Percentiles rank a stretch among this genome's conserved stretches.
Conservation (phyloP, 2,329 filamentous ascomycete genomes). For the Cordyceps pruinosa region DNA sequence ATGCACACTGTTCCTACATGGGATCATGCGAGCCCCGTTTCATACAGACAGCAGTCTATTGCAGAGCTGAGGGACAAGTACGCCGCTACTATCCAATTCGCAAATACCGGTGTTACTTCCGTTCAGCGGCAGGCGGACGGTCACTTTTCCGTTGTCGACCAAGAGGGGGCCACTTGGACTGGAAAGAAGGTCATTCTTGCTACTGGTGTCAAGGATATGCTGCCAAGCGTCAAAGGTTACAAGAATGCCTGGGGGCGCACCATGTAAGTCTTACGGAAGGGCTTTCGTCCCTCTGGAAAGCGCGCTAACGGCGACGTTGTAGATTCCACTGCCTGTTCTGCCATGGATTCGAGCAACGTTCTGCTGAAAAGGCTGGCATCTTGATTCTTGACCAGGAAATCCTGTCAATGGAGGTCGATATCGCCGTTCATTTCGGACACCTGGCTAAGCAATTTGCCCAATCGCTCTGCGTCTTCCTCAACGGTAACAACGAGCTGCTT, state of each 20-base stretch:
- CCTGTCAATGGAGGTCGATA: too few relatives aligned
- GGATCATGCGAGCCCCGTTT: slow-evolving; percentile 22
- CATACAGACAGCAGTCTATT: slow-evolving; percentile 19
- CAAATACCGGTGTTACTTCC: neutral
- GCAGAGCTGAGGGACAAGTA: slow-evolving; percentile 16
- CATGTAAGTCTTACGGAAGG: slow-evolving; percentile 37
- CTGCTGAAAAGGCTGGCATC: too few relatives aligned
- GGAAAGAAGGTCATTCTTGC: slow-evolving; percentile 46
- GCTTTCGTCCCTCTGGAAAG: too few relatives aligned
- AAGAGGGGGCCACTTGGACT: slow-evolving; percentile 29
- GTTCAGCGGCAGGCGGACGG: slow-evolving; percentile 15
- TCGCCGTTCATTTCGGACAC: too few relatives aligned
- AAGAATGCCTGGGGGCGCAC: slow-evolving; percentile 40
- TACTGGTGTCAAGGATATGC: slow-evolving; percentile 39
- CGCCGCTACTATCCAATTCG: neutral
- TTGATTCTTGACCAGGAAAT: too few relatives aligned
- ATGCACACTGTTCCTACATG: slow-evolving; percentile 33
- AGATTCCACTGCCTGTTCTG: slow-evolving; percentile 49
- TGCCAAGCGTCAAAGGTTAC: slow-evolving; percentile 39
- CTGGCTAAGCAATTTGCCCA: too few relatives aligned
- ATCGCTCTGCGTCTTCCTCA: too few relatives aligned
- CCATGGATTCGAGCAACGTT: slow-evolving; percentile 45
- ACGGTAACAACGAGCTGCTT: too few relatives aligned
- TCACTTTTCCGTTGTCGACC: slow-evolving; percentile 27
- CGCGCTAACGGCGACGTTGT: too few relatives aligned